Percentiles rank a stretch among this genome's conserved stretches.
Conservation (phyloP, 2,329 filamentous ascomycete species). For the Aaosphaeria pasadenensis region DNA sequence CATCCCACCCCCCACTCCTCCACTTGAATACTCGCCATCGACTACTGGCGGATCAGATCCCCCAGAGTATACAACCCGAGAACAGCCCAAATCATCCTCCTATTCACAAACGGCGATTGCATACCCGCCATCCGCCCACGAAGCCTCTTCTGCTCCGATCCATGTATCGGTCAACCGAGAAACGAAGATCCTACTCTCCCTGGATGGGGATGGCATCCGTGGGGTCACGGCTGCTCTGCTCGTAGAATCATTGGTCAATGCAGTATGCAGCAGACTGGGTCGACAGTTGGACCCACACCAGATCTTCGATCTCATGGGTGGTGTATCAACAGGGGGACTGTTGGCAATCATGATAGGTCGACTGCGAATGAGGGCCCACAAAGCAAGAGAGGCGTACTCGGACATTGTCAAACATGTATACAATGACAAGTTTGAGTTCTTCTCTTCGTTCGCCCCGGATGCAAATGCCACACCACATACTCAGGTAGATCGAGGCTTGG, state of each 20-base stretch:
- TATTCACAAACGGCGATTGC: too few species aligned
- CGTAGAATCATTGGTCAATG: conserved; percentile 29
- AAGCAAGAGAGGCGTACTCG: conserved; percentile 27
- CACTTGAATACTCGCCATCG: neutral
- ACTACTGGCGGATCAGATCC: neutral
- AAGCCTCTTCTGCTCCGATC: neutral
- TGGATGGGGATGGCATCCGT: conserved; percentile 31
- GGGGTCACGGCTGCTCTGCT: conserved; percentile 27
- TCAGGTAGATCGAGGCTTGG: conserved; percentile 13
- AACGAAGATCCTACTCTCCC: conserved; percentile 29
- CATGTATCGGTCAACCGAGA: conserved; percentile 16
- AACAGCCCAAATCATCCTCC: too few species aligned
- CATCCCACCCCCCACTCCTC: neutral
- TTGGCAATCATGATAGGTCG: conserved; percentile 28
- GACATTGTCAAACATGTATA: conserved; percentile 21
- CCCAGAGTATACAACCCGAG: neutral
- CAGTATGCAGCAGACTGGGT: conserved; percentile 24
- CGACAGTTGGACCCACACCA: conserved; percentile 22
- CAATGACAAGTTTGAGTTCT: conserved; percentile 24
- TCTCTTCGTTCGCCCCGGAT: conserved; percentile 15
- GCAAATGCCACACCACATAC: conserved; percentile 8
- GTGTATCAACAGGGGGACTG: conserved; percentile 24
- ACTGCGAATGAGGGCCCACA: conserved; percentile 26
- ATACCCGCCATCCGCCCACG: too few species aligned
- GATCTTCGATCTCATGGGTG: conserved; percentile 30